These are phyloP conservation scores for Colletotrichum phormii DNA, from an alignment of 2,329 filamentous ascomycete genomes.

Conservation along the genomic window DNA sequence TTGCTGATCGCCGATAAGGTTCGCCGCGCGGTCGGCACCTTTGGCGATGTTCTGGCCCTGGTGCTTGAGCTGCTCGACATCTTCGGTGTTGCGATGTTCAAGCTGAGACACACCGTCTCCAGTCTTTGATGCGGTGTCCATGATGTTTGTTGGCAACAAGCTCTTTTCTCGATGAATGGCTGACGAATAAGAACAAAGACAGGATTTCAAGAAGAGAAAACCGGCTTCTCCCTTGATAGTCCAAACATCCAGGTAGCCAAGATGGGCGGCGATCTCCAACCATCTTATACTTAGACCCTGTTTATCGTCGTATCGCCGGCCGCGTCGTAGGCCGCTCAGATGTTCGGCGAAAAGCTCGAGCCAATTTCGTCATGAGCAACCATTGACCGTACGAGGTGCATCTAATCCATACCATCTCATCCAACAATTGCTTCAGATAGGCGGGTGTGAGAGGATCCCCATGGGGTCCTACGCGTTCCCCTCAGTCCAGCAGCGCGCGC, in stretches of 20 bases:
- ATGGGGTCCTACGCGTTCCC: not conserved
- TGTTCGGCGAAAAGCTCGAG: not conserved
- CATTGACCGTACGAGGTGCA: not conserved
- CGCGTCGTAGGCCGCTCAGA: not conserved
- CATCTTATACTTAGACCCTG: slow-evolving; percentile 20
- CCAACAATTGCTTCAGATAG: slow-evolving; percentile 14
- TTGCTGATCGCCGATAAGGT: slow-evolving; percentile 35
- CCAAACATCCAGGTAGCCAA: not conserved
- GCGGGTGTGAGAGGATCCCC: not conserved
- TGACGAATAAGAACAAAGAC: not conserved
- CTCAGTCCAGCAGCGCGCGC: not conserved
- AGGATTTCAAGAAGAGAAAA: not conserved
- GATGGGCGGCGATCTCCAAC: not conserved
- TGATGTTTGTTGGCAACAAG: not conserved
- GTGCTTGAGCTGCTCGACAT: slow-evolving; percentile 32
- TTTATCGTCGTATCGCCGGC: not conserved
- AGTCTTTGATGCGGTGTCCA: slow-evolving; percentile 19
- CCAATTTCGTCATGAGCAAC: slow-evolving; percentile 11
- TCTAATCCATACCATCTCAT: not conserved
- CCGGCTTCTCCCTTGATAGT: not conserved
- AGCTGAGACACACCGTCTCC: slow-evolving; percentile 24
- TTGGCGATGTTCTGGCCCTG: slow-evolving; percentile 9
- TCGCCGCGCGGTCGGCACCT: slow-evolving; percentile 30
- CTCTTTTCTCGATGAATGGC: not conserved
- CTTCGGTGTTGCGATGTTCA: slow-evolving; percentile 21